These are phyloP conservation scores for Cinchona pubescens DNA, from an alignment of 257 asterid genomes.

Conservation along the genomic window DNA sequence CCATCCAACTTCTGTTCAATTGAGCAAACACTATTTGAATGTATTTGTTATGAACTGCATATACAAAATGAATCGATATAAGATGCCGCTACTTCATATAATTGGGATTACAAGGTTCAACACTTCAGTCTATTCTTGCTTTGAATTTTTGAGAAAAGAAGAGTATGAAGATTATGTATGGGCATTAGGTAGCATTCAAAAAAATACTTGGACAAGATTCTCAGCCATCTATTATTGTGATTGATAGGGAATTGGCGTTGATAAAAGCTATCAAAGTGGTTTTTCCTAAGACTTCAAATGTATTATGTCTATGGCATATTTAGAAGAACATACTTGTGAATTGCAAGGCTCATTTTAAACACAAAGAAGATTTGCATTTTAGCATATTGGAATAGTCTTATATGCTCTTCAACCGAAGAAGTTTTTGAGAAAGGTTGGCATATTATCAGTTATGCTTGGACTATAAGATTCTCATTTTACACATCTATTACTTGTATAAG, in stretches of 20 bases:
- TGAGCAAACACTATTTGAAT: neutral
- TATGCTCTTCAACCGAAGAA: too few relatives aligned
- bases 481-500: too few relatives aligned
- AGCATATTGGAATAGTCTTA: too few relatives aligned
- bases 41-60: conserved; percentile 2
- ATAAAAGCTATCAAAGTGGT: neutral
- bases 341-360: neutral
- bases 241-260: neutral
- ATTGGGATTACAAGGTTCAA: too few relatives aligned
- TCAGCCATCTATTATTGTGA: neutral
- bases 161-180: neutral
- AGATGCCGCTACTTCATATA: conserved; percentile 10
- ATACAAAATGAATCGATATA: conserved; percentile 9
- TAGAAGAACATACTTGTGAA: neutral
- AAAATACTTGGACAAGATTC: neutral
- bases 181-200: neutral
- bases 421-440: too few relatives aligned
- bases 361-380: neutral
- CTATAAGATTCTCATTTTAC: too few relatives aligned
- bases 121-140: too few relatives aligned
- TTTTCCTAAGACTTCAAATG: neutral
- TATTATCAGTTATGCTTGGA: too few relatives aligned
- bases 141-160: neutral
- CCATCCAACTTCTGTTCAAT: neutral
- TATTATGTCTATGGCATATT: neutral